Base-by-base conservation (phyloP, 2,329 filamentous ascomycete genomes). In the Grosmannia huntii region DNA sequence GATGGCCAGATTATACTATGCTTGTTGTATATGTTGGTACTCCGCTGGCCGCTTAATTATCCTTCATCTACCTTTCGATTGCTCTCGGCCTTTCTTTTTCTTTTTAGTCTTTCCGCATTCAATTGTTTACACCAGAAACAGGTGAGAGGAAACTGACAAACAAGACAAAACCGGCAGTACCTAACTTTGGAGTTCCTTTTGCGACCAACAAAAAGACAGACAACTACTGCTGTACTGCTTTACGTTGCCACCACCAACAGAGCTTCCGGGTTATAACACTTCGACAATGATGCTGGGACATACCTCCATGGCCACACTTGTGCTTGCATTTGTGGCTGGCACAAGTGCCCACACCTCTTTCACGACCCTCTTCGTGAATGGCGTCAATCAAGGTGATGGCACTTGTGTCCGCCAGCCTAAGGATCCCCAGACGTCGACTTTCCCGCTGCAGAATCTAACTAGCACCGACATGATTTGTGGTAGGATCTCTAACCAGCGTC, bases 391-490 rank as follows among this genome's bases (percentile, higher is more conserved):
- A 69, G 87, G 87, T 61, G 83, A 87, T 66, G 86, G 81, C 33
- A 85, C 83, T 28, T 89, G 85, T 65, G 78, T 90, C 55, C 83
- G 87, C 49, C 86, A 86, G 79, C 80, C 80, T 57, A 74, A 71
- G 48, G 72, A 81, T 57, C 70, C 75, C 3, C 68, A 69, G 7
- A 78, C 74, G 0, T 75, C 79, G 55, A 86, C 79, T 5, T 69
- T 68, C 41, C 86, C 86, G 31, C 75, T 90, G 56, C 71, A 71
- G 4, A 74, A 80, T 60, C 68, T 89, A 19, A 68, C 70, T 16
- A 82, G 80, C 63, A 68, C 77, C 31, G 82, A 83, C 61, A 86
- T 90, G 81, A 84, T 85, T 44, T 90, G 87, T 67, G 86, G 85
- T 85, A 75, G 9, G 61, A 78, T 70, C 16, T 68, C 51, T 61